Percentiles rank a stretch among this genome's conserved stretches.
Conservation (phyloP, 202 grass and related monocot genomes). For the Brachypodium distachyon region DNA sequence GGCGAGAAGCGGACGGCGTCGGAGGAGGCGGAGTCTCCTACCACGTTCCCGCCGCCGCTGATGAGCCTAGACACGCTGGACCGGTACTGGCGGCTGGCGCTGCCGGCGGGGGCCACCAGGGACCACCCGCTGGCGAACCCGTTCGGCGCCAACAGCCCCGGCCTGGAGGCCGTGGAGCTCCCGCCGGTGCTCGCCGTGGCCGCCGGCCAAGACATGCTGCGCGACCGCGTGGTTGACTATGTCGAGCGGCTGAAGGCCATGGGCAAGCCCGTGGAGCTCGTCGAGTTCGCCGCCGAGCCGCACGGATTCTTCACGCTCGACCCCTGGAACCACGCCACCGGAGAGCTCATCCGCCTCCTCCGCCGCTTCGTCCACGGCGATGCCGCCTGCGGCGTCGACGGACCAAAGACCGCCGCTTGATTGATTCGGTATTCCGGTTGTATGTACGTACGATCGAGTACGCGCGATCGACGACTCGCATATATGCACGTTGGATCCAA, state of each 20-base stretch:
- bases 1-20: conserved; percentile 22
- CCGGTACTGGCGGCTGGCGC: conserved; percentile 43
- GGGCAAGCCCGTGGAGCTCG: conserved; percentile 33
- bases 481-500: no score
- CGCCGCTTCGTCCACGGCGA: conserved; percentile 19
- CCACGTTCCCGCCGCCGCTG: no score
- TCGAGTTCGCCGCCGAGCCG: conserved; percentile 17
- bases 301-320: conserved; percentile 44
- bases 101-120: conserved; percentile 39
- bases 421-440: background rate
- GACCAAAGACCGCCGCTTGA: background rate
- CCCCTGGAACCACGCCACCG: conserved; percentile 31
- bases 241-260: conserved; percentile 9
- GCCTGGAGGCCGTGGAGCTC: background rate
- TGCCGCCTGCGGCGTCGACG: background rate
- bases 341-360: conserved; percentile 15
- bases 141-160: conserved; percentile 28
- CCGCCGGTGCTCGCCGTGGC: conserved; percentile 29
- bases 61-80: conserved; percentile 23
- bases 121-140: conserved; percentile 53
- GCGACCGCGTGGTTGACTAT: conserved; percentile 42
- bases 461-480: no score
- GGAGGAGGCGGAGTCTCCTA: conserved; percentile 28
- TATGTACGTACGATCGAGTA: no score
- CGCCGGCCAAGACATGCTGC: conserved; percentile 33